Percentiles rank a stretch among this genome's conserved stretches.
phyloP scores from a whole-genome alignment of 257 asterid species.

The Striga asiatica region DNA sequence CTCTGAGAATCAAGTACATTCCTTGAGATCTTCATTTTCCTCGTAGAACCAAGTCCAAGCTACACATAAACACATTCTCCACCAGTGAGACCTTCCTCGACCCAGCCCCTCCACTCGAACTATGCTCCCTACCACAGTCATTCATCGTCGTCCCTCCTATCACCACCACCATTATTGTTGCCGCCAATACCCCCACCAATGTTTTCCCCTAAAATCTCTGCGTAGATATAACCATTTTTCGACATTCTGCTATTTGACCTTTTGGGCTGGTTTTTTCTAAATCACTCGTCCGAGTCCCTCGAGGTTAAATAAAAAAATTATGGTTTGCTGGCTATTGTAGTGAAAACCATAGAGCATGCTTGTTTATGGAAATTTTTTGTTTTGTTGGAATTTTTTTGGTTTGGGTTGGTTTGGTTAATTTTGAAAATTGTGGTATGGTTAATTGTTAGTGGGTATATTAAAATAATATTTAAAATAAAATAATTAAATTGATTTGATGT shows the following conservation, averaged over 20 bases:
- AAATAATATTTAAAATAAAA: no score
- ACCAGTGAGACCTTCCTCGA: slow-evolving; percentile 59
- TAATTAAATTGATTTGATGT: no score
- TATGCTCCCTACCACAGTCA: slow-evolving; percentile 31
- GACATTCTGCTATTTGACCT: no score
- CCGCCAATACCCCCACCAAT: slow-evolving; percentile 26
- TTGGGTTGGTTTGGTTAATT: no score
- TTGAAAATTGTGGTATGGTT: no score
- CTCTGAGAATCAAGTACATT: slow-evolving; percentile 53
- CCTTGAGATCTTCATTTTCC: slow-evolving; percentile 91
- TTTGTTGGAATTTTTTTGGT: no score
- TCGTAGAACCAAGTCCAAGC: slow-evolving; percentile 76
- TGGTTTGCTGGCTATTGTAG: slow-evolving; percentile 53
- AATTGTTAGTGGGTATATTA: no score
- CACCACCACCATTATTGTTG: slow-evolving; percentile 19
- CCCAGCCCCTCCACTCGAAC: slow-evolving; percentile 28
- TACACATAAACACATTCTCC: slow-evolving; percentile 68
- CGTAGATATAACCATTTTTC: no score
- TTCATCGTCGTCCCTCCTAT: slow-evolving; percentile 52
- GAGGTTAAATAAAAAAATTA: slow-evolving; percentile 71
- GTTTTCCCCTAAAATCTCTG: slow-evolving; percentile 69
- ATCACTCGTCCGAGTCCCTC: slow-evolving; percentile 80
- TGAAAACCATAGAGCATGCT: no score
- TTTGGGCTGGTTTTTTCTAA: no score
- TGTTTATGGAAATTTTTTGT: no score